Base-by-base conservation (phyloP, 2,329 filamentous ascomycete genomes). In the Claviceps sp. region DNA sequence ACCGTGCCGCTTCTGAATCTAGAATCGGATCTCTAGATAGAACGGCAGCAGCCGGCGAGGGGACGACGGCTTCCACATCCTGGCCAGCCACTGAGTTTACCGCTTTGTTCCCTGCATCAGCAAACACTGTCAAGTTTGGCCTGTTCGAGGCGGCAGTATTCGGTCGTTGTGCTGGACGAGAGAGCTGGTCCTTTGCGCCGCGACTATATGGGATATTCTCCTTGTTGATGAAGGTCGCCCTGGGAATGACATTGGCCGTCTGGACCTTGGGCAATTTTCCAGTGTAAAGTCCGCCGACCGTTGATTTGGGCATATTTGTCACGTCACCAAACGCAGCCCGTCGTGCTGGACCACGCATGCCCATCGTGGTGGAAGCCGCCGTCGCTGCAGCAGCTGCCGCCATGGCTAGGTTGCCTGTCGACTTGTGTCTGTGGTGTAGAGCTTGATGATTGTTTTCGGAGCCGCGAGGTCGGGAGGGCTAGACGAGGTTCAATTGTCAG, bases 351-450 rank as follows among this genome's bases (percentile, higher is more conserved):
- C 66, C 67, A 34, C 66, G 68, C 42, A 70, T 59, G 39, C 67
- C 68, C 22, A 55, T 56, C 19, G 56, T 54, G 13, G 58, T 17
- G 49, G 51, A 46, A 40, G 56, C 56, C 3, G 56, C 56, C 13
- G 40, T 17, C 8, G 38, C 38, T 40, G 38, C 38, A n/a, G 38
- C 38, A n/a, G 42, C 42, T 14, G 59, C 57, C 34, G 63, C 56
- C 60, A 62, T 65, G 41, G 54, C 56, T 45, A 87, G 58, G 76
- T 77, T 68, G 69, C 84, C 67, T 67, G 81, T 82, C 8, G 89
- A 94, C 69, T 95, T 95, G 70, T 89, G 84, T 56, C 85, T 84
- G 61, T 89, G 83, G 60, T 94, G 87, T 56, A 89, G 71, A 50
- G 77, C 52, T 10, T 62, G 63, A 24, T 59, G 71, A 64, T 81